Evolutionary conservation across 1,284 basidiomycete genomes (phyloP), one percentile per base, ranked within the genome.

Genomic region (Leucocoprinus gongylophorus): DNA sequence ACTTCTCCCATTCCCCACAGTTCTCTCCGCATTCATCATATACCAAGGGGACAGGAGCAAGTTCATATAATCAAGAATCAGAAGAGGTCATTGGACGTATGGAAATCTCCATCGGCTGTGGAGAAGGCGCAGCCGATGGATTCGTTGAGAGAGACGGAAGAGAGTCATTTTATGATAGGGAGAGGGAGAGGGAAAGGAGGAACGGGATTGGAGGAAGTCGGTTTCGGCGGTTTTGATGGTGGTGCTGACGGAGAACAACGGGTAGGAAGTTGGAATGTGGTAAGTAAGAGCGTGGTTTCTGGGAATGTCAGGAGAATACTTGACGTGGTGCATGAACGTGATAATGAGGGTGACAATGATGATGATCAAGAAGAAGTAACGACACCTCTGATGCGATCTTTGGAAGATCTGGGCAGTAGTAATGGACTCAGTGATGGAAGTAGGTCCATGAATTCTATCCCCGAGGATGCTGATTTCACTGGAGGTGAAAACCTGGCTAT

Each of bases 1-100:
- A 38, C 8, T 38, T n/a, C 12, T 3, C 37, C 4, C 37, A 38
- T 17, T 17, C 37, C 12, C n/a, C 37, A 38, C 37, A 12, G 3
- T 17, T 38, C 28, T 30, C 18, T 7, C 40, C 43, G 15, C 23
- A 12, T 3, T 35, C 28, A n/a, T 18, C 44, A 38, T 55, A 4
- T 60, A 59, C 13, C 55, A 54, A 40, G 56, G 59, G 53, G 57
- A 55, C 17, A 60, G 59, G 35, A 2, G 18, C 29, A 56, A 57
- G 56, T 28, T 55, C 33, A 23, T 53, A 58, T 37, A 62, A 63
- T 46, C 68, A 71, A 55, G 68, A 69, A 2, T 71, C 69, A 21
- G 67, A 73, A 47, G 72, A 74, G 61, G 67, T 74, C 10, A 65
- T 74, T 57, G 72, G 72, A 26, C 54, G 67, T 55, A 61, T 74